Evolutionary conservation across 148 eudicot genomes (phyloP).

Genomic region (Polygonum aviculare): DNA sequence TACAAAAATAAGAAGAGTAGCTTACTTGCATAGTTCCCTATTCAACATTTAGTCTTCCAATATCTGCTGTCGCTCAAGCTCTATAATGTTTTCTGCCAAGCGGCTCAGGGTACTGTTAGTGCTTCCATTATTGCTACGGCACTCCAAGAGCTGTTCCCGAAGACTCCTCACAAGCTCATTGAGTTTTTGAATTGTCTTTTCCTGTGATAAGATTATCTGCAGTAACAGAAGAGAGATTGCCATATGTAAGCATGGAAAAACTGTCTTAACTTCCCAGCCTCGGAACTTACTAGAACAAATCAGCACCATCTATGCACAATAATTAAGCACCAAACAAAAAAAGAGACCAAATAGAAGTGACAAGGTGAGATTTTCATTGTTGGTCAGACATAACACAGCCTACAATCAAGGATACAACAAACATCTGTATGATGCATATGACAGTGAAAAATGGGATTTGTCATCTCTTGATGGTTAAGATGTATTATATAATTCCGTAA

Average conservation of each 20-base stretch:
- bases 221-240: neutral
- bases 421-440: neutral
- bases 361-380: neutral
- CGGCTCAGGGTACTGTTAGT: conserved; percentile 34
- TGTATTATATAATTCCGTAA: neutral
- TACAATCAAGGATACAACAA: neutral
- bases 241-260: neutral
- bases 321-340: neutral
- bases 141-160: conserved; percentile 54
- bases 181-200: conserved; percentile 78
- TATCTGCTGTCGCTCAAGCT: conserved; percentile 59
- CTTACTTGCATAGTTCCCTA: conserved; percentile 5
- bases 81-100: conserved; percentile 48
- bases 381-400: neutral
- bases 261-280: neutral
- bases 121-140: conserved; percentile 50
- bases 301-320: neutral
- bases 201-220: conserved; percentile 90
- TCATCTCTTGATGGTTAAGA: neutral
- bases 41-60: conserved; percentile 35
- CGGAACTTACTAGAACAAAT: neutral
- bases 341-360: neutral
- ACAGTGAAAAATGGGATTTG: neutral
- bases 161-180: conserved; percentile 68
- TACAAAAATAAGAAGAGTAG: neutral